Conservation (phyloP, 148 eudicot genomes). For the Heliamphora exappendiculata region DNA sequence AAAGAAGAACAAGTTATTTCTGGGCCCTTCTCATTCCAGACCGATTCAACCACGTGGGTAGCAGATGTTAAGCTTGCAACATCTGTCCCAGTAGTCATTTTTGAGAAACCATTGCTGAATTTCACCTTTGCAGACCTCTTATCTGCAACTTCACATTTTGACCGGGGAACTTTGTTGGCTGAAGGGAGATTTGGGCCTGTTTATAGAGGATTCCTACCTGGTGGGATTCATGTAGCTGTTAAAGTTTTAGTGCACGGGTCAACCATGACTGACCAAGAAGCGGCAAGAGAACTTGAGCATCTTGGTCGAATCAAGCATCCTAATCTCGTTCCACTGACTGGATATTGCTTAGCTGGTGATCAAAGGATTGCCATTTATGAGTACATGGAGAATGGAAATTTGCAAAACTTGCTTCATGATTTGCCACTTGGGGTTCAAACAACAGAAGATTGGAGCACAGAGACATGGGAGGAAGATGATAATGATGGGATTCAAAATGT, state of each 20-base stretch:
- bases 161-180: conserved; percentile 45
- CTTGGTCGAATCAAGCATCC: conserved; percentile 57
- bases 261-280: conserved; percentile 57
- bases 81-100: conserved; percentile 50
- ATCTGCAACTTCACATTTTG: conserved; percentile 59
- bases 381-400: conserved; percentile 58
- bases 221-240: conserved; percentile 51
- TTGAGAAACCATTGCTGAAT: conserved; percentile 61
- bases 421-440: conserved; percentile 47
- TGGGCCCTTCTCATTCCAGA: conserved; percentile 59
- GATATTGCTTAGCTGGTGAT: conserved; percentile 62
- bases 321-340: conserved; percentile 51
- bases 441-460: conserved; percentile 54
- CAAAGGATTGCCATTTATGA: conserved; percentile 60
- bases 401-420: conserved; percentile 54
- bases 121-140: conserved; percentile 57
- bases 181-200: conserved; percentile 73
- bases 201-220: conserved; percentile 44
- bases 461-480: conserved; percentile 48
- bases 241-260: conserved; percentile 56
- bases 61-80: conserved; percentile 61
- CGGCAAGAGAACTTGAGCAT: conserved; percentile 50
- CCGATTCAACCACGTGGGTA: conserved; percentile 66
- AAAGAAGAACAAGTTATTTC: conserved; percentile 42
- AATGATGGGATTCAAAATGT: conserved; percentile 34